Conservation (phyloP, 495 filamentous ascomycete genomes). For the Xylaria telfairii region DNA sequence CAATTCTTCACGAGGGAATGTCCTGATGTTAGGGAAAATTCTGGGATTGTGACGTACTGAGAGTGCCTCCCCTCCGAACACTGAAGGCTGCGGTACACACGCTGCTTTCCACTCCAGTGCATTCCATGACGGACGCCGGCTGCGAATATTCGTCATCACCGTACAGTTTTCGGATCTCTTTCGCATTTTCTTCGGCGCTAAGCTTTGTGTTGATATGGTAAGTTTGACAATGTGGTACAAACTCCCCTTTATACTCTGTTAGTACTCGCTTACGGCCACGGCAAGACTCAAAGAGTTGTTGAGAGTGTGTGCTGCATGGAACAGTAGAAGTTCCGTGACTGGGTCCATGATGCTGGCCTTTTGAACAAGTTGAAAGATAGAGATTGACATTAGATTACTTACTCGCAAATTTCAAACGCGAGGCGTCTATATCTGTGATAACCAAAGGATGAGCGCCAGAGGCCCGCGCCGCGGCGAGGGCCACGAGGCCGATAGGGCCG, state of each 20-base stretch:
- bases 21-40: not conserved
- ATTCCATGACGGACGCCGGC: constrained; percentile 65
- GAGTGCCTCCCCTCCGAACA: constrained; percentile 62
- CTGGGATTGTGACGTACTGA: constrained; percentile 40
- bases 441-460: constrained; percentile 69
- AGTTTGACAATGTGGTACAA: constrained; percentile 60
- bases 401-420: constrained; percentile 63
- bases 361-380: too few species aligned
- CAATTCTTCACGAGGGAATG: constrained; percentile 18
- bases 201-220: constrained; percentile 56
- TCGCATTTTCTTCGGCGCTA: constrained; percentile 57
- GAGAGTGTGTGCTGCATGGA: not conserved
- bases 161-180: constrained; percentile 59
- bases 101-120: constrained; percentile 67
- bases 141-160: constrained; percentile 56
- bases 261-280: not conserved
- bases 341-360: not conserved
- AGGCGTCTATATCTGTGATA: constrained; percentile 65
- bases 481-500: constrained; percentile 58
- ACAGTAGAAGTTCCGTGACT: not conserved
- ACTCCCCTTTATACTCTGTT: constrained; percentile 36
- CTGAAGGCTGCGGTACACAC: constrained; percentile 62
- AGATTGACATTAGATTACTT: constrained; percentile 6
- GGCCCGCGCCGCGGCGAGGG: constrained; percentile 58
- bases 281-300: not conserved